Conservation (phyloP, 768 basidiomycete species). For the Lyophyllum decastes region DNA sequence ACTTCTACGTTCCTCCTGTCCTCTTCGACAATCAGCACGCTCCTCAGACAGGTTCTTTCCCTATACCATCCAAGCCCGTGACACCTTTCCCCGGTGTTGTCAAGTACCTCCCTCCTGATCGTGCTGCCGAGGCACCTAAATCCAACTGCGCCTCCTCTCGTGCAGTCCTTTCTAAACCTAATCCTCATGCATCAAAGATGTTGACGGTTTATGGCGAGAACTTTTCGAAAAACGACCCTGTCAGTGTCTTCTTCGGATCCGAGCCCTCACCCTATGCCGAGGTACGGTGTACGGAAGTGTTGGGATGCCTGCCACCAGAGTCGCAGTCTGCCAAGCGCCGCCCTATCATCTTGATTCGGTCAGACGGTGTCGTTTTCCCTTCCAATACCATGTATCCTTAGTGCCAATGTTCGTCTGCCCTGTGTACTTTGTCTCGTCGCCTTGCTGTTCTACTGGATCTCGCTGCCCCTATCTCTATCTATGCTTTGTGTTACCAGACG, state of each 20-base stretch:
- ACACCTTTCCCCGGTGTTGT: slow-evolving; percentile 87
- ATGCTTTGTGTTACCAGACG: slow-evolving; percentile 21
- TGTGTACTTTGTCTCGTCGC: slow-evolving; percentile 18
- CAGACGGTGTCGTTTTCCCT: slow-evolving; percentile 87
- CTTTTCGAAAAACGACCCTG: slow-evolving; percentile 80
- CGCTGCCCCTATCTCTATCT: slow-evolving; percentile 18
- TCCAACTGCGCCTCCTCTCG: slow-evolving; percentile 65
- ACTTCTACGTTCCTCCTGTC: slow-evolving; percentile 88
- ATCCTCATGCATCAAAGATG: slow-evolving; percentile 77
- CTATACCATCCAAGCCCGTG: slow-evolving; percentile 78
- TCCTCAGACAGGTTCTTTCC: slow-evolving; percentile 72
- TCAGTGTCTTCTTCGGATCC: slow-evolving; percentile 83
- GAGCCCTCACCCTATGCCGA: slow-evolving; percentile 88
- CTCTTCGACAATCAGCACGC: slow-evolving; percentile 80
- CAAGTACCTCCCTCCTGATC: slow-evolving; percentile 89
- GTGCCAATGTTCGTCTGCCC: slow-evolving; percentile 23
- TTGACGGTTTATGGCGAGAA: slow-evolving; percentile 89
- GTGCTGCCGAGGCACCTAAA: slow-evolving; percentile 82
- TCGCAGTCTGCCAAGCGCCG: slow-evolving; percentile 65
- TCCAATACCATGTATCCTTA: slow-evolving; percentile 81
- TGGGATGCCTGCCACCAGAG: slow-evolving; percentile 81
- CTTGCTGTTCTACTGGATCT: slow-evolving; percentile 28
- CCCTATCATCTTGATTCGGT: slow-evolving; percentile 79
- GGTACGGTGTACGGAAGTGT: slow-evolving; percentile 83
- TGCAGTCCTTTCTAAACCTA: slow-evolving; percentile 73